Evolutionary conservation across 1,284 basidiomycete species (phyloP), one percentile per base, ranked within the genome.

Genomic region (Ustilago trichophora): DNA sequence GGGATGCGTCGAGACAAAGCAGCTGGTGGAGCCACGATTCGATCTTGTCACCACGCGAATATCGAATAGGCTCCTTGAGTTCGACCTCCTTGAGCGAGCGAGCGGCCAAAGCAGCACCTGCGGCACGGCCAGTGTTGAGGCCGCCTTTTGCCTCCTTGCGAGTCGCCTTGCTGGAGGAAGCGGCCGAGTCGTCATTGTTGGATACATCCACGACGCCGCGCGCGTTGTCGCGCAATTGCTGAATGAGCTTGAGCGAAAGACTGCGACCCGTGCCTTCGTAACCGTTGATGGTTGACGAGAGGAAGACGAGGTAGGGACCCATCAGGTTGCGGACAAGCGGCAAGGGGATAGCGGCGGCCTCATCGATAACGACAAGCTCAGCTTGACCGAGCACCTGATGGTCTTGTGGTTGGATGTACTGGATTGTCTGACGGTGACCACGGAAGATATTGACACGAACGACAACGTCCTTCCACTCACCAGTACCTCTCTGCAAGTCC

Each of bases 261-360:
- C 93, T 97, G 29, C 96, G 91, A 16, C 96, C 96, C 0, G 96
- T 98, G 18, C 96, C 96, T 85, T 98, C 96, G 83, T 99, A 99
- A 37, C 96, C 96, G 80, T 98, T 98, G 84, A 98, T 95, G 3
- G 96, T 99, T n/a, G 93, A 96, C 1, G 93, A 92, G 86, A 98
- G 90, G 85, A 98, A 98, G 45, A 98, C 93, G 35, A 98, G 90
- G 83, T 98, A 98, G 0, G 94, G 94, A 0, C 96, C 96, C 63
- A 99, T 89, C 58, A 98, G 89, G 76, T 93, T 93, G 66, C 91
- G 89, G 16, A 99, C 94, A 21, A 98, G 88, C 4, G 94, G 92
- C 35, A 98, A 87, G 0, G 96, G 96, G 56, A 98, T 98, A 15
- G 96, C 96, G 6, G 96, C 96, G 4, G 95, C 96, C 83, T 99